Percentiles rank a stretch among this genome's conserved stretches.
phyloP scores from a whole-genome alignment of 495 filamentous ascomycete genomes.

The Cercophora scortea region DNA sequence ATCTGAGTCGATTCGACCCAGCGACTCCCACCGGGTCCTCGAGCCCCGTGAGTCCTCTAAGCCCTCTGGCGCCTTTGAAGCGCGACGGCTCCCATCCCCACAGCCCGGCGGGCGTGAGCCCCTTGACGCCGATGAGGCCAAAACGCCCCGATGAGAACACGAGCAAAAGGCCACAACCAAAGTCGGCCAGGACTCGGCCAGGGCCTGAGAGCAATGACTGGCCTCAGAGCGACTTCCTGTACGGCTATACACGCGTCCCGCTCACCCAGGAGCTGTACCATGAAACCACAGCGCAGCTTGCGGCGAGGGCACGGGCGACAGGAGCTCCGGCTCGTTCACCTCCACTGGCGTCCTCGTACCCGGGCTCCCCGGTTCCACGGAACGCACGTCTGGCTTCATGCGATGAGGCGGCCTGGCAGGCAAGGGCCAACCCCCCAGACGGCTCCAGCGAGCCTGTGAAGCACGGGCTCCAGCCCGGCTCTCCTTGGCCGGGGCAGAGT shows the following conservation, averaged over 20 bases:
- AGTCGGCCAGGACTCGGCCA: background rate
- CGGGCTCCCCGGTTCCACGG: background rate
- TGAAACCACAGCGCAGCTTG: constrained; percentile 13
- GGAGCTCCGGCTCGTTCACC: background rate
- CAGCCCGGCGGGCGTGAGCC: background rate
- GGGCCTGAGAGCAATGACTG: background rate
- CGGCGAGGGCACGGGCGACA: background rate
- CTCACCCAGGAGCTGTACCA: constrained; percentile 13
- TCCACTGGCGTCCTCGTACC: background rate
- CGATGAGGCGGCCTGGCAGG: background rate
- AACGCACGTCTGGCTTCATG: background rate
- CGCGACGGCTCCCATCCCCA: too few species aligned
- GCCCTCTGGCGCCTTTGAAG: too few species aligned
- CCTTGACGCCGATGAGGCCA: background rate
- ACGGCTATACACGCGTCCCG: background rate
- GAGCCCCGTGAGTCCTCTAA: too few species aligned
- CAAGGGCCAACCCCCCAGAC: background rate
- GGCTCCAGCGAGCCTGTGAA: background rate
- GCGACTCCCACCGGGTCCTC: too few species aligned
- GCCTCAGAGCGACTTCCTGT: background rate
- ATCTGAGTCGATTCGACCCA: background rate
- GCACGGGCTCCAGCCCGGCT: too few species aligned
- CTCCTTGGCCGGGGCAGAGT: too few species aligned
- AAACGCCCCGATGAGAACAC: background rate
- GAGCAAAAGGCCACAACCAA: background rate